Conservation (phyloP, 2,329 filamentous ascomycete genomes). For the Magnaporthiopsis poae region DNA sequence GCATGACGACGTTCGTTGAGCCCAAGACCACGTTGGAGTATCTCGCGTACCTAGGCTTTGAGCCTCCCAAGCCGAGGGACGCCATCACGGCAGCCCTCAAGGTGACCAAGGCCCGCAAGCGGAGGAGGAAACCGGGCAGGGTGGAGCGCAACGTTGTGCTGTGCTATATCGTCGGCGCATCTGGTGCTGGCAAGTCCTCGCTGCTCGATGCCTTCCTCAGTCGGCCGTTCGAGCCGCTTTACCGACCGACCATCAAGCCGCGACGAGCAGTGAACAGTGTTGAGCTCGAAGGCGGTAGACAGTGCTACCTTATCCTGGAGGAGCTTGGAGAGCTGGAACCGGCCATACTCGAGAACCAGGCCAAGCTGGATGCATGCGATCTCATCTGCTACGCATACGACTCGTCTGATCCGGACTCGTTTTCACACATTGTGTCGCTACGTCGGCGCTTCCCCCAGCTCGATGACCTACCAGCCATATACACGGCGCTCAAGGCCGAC, state of each 20-base stretch:
- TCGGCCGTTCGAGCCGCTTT: constrained; percentile 70
- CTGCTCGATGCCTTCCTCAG: constrained; percentile 86
- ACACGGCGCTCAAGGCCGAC: constrained; percentile 89
- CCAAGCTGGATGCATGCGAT: constrained; percentile 85
- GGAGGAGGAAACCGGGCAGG: constrained; percentile 67
- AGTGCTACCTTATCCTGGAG: constrained; percentile 91
- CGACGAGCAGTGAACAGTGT: constrained; percentile 91
- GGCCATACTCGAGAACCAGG: constrained; percentile 83
- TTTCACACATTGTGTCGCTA: constrained; percentile 78
- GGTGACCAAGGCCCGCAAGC: constrained; percentile 82
- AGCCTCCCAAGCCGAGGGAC: constrained; percentile 65
- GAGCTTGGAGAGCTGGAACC: constrained; percentile 93
- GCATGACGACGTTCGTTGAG: constrained; percentile 96
- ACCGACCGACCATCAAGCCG: constrained; percentile 90
- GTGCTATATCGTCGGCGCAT: constrained; percentile 81
- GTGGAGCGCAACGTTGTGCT: constrained; percentile 91
- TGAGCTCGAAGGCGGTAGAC: constrained; percentile 87
- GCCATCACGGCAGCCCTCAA: constrained; percentile 70
- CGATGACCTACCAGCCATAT: constrained; percentile 81
- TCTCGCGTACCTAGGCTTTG: constrained; percentile 90
- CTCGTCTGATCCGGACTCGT: constrained; percentile 91
- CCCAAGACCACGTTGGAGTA: constrained; percentile 93
- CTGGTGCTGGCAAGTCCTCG: constrained; percentile 81
- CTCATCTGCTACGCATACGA: constrained; percentile 93
- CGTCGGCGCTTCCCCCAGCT: constrained; percentile 71